Conservation (phyloP, 495 filamentous ascomycete genomes). For the Parathielavia appendiculata region DNA sequence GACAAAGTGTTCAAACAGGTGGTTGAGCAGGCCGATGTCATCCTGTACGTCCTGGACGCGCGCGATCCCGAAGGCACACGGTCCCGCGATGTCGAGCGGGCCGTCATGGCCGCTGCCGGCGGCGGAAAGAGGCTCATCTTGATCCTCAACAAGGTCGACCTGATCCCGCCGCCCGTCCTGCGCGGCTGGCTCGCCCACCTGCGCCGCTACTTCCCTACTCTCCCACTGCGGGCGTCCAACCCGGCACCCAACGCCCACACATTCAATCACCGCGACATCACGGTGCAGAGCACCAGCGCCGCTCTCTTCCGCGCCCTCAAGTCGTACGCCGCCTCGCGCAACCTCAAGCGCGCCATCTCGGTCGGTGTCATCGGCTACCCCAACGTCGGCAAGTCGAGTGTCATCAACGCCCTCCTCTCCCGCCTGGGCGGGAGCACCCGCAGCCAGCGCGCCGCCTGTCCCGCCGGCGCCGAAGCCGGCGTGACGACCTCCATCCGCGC, state of each 20-base stretch:
- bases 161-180: constrained; percentile 74
- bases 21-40: constrained; percentile 80
- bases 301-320: constrained; percentile 89
- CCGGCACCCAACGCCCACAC: constrained; percentile 80
- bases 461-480: constrained; percentile 86
- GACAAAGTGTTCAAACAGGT: constrained; percentile 96
- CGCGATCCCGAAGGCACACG: constrained; percentile 88
- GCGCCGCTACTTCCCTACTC: constrained; percentile 85
- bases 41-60: constrained; percentile 92
- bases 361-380: constrained; percentile 96
- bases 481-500: constrained; percentile 83
- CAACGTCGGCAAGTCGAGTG: constrained; percentile 94
- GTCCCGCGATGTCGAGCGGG: constrained; percentile 82
- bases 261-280: constrained; percentile 87
- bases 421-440: constrained; percentile 59
- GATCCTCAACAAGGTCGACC: constrained; percentile 95
- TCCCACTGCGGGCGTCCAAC: constrained; percentile 82
- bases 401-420: constrained; percentile 89
- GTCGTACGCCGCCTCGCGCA: constrained; percentile 74
- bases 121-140: constrained; percentile 88
- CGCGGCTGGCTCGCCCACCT: constrained; percentile 81
- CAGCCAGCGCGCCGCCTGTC: constrained; percentile 61
- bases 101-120: constrained; percentile 76
- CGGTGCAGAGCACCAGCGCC: constrained; percentile 77
- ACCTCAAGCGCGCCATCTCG: constrained; percentile 81